A percentile compares a stretch with the other conserved stretches of the same genome.
These are phyloP conservation scores for Eimeria necatrix DNA, from an alignment of 169 alveolate species.

Conservation along the genomic window DNA sequence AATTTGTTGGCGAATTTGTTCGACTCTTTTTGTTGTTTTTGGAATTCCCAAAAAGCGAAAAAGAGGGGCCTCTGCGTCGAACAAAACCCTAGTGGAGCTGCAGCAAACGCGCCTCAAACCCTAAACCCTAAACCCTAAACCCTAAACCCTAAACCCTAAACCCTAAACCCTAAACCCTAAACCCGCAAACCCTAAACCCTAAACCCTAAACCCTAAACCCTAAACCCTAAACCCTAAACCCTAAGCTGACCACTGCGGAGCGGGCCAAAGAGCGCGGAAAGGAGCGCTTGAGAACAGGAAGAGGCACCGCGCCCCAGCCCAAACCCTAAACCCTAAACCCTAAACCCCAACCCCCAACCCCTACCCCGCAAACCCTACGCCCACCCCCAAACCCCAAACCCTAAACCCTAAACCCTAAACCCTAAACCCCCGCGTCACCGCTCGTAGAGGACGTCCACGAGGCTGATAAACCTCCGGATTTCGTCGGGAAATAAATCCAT, in stretches of 20 bases:
- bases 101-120: not conserved
- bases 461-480: conserved; percentile 76
- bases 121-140: not conserved
- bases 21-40: not conserved
- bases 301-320: not conserved
- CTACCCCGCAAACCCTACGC: no score
- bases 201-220: not conserved
- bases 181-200: no score
- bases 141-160: not conserved
- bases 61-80: conserved; percentile 74
- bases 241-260: not conserved
- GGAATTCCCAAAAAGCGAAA: conserved; percentile 72
- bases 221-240: not conserved
- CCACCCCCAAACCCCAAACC: no score
- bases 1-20: not conserved
- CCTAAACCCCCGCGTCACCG: conserved; percentile 1
- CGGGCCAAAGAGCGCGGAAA: not conserved
- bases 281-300: not conserved
- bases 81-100: conserved; percentile 73
- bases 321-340: no score
- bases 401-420: not conserved
- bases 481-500: conserved; percentile 66
- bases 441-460: conserved; percentile 79
- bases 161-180: no score
- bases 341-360: no score